A percentile compares a stretch with the other conserved stretches of the same genome.
Conservation (phyloP, 345 rosid genomes). For the Balakata baccata region DNA sequence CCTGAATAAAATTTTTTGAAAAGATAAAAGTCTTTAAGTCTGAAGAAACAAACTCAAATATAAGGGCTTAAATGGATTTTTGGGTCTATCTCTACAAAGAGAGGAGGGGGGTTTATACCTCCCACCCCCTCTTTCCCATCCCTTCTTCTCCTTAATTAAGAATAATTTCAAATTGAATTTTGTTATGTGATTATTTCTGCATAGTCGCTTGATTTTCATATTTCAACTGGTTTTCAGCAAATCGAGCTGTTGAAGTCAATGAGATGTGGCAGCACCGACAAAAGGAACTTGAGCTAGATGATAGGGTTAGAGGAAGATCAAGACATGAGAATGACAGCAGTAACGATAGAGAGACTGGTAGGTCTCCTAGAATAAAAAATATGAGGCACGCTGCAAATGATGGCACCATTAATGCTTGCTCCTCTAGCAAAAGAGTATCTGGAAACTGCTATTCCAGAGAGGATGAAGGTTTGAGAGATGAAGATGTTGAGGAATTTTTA, state of each 20-base stretch:
- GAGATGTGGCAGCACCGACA: slow-evolving; percentile 82
- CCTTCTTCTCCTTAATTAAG: no score
- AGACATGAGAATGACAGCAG: slow-evolving; percentile 31
- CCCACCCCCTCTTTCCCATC: neutral
- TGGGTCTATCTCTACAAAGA: neutral
- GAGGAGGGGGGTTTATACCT: neutral
- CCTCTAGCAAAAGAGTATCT: slow-evolving; percentile 33
- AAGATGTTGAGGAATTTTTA: slow-evolving; percentile 71
- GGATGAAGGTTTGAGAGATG: slow-evolving; percentile 61
- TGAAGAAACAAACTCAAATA: neutral
- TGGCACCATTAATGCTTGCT: slow-evolving; percentile 26
- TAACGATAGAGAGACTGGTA: slow-evolving; percentile 26
- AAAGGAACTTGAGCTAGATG: slow-evolving; percentile 64
- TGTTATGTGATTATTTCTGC: neutral
- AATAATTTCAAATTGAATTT: neutral
- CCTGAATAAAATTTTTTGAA: neutral
- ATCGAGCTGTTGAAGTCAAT: slow-evolving; percentile 72
- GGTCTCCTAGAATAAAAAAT: slow-evolving; percentile 25
- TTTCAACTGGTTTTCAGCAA: slow-evolving; percentile 43
- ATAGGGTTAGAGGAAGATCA: slow-evolving; percentile 44
- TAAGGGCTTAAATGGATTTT: neutral
- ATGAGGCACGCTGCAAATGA: slow-evolving; percentile 31
- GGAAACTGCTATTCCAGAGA: slow-evolving; percentile 30
- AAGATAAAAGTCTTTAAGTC: neutral
- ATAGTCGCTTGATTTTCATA: slow-evolving; percentile 9